phyloP scores from a whole-genome alignment of 441 rosid genomes.

The Gossypium trilobum region DNA sequence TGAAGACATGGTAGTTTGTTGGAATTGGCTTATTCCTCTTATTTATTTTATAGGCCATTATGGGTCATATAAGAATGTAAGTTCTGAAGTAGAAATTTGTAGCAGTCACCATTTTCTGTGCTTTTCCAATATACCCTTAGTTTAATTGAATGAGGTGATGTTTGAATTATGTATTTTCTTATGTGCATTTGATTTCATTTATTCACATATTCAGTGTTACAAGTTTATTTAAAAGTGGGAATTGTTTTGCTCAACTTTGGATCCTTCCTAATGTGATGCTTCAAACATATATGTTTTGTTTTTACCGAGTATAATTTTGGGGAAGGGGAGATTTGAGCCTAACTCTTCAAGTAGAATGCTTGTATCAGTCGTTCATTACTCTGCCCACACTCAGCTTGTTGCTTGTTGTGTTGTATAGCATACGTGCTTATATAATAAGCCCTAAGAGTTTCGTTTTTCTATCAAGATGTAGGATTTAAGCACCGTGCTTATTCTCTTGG shows the following conservation, averaged over 20 bases:
- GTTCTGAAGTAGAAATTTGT: not conserved
- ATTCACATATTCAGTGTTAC: not conserved
- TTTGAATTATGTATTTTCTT: not conserved
- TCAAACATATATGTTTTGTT: not conserved
- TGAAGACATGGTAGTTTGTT: not conserved
- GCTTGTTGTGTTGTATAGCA: not conserved
- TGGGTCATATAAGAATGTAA: not conserved
- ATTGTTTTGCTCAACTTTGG: not conserved
- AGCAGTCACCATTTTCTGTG: not conserved
- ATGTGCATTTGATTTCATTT: not conserved
- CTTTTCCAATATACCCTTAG: not conserved
- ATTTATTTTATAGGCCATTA: not conserved
- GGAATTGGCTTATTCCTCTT: not conserved
- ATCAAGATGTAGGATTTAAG: not conserved
- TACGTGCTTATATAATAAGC: not conserved
- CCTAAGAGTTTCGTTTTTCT: not conserved
- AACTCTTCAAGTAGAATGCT: not conserved
- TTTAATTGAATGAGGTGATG: not conserved
- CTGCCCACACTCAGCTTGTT: not conserved
- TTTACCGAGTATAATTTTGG: not conserved
- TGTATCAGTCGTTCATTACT: not conserved
- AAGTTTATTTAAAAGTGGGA: not conserved
- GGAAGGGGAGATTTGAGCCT: not conserved
- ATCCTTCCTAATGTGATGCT: not conserved
- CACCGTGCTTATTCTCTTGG: not conserved